Evolutionary conservation across 805 yeast species (phyloP).

Genomic region (Soucietia sequanensis): DNA sequence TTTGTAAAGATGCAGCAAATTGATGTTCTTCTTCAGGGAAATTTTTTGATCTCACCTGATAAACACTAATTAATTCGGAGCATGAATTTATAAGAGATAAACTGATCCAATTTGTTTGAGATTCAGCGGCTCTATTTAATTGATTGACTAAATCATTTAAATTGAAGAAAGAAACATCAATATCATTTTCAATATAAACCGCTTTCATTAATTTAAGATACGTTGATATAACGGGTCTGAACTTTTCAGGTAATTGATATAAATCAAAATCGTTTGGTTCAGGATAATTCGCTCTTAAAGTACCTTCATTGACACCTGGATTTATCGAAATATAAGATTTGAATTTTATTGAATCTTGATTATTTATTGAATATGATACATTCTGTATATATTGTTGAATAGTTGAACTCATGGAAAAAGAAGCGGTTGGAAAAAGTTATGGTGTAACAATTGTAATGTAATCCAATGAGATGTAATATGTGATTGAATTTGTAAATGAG

Average conservation of each 20-base stretch:
- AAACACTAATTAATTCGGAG: constrained; percentile 40
- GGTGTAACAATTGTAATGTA: no score
- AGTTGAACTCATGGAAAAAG: no score
- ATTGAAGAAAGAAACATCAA: constrained; percentile 29
- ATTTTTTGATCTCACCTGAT: constrained; percentile 31
- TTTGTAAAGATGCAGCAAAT: constrained; percentile 2
- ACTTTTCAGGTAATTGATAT: constrained; percentile 35
- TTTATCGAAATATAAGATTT: constrained; percentile 30
- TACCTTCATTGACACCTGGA: constrained; percentile 32
- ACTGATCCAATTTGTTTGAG: constrained; percentile 53
- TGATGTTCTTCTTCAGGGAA: constrained; percentile 22
- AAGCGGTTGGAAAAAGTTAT: not conserved
- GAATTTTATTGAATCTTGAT: constrained; percentile 16
- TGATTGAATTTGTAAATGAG: no score
- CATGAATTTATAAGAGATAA: constrained; percentile 40
- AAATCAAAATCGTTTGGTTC: constrained; percentile 43
- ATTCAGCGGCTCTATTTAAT: constrained; percentile 53
- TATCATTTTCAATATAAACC: constrained; percentile 29
- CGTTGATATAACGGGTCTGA: constrained; percentile 28
- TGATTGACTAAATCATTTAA: constrained; percentile 43
- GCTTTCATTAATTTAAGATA: constrained; percentile 37
- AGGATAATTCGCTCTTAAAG: constrained; percentile 26
- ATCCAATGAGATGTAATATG: no score
- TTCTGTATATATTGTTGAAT: constrained; percentile 20
- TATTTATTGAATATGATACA: constrained; percentile 16